Conservation (phyloP, 2,329 filamentous ascomycete species). For the Verticillium longisporum region DNA sequence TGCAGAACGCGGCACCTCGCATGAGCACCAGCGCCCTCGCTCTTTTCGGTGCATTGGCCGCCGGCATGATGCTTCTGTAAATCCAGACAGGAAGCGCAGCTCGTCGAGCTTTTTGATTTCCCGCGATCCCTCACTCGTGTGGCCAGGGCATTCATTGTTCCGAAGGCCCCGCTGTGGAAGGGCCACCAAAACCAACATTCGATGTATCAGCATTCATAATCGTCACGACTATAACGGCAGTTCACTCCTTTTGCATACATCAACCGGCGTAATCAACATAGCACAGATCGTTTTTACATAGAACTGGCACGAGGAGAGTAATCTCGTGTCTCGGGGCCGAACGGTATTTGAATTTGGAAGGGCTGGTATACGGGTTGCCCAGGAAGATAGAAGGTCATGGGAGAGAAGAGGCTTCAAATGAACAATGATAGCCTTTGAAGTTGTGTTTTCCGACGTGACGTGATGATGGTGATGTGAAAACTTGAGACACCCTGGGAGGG, state of each 20-base stretch:
- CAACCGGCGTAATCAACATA: not conserved
- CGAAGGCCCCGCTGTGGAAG: not conserved
- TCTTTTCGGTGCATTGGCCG: slow-evolving; percentile 18
- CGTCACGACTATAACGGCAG: not conserved
- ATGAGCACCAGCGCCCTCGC: slow-evolving; percentile 11
- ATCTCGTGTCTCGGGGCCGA: not conserved
- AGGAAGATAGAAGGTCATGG: not conserved
- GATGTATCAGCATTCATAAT: not conserved
- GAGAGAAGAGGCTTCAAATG: not conserved
- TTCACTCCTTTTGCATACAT: not conserved
- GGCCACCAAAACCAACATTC: not conserved
- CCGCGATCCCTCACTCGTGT: not conserved
- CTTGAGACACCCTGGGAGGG: too few relatives aligned
- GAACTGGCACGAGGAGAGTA: not conserved
- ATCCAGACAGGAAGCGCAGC: not conserved
- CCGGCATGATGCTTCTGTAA: slow-evolving; percentile 8
- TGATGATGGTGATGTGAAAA: too few relatives aligned
- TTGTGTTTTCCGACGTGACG: too few relatives aligned
- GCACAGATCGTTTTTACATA: not conserved
- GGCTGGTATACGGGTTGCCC: not conserved
- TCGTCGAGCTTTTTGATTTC: not conserved
- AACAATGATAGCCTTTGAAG: too few relatives aligned
- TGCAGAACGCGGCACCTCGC: slow-evolving; percentile 28
- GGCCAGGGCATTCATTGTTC: not conserved
- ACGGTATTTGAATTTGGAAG: not conserved